Base-by-base conservation (phyloP, 495 filamentous ascomycete species). In the Penicillium maclennaniae region DNA sequence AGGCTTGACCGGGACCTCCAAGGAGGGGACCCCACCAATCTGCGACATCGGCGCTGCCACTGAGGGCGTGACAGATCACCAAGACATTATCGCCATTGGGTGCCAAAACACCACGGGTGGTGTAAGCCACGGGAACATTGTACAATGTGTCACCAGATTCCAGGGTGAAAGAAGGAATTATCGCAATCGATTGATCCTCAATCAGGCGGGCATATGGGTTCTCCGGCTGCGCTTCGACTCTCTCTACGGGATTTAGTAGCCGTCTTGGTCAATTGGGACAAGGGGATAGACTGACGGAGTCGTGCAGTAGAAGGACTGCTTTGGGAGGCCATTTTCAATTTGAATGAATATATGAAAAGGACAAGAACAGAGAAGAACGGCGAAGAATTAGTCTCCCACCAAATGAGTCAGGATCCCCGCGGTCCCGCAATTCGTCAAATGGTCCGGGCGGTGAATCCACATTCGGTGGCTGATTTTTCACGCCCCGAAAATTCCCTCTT, bases 21-120 rank as follows among this genome's bases (percentile, higher is more conserved):
- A 97, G 82, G 19, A 98, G 79, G 16, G 93, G 93, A 7, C 93
- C 93, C 93, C 93, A 98, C 93, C 93, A 98, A 73, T 98, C 93
- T 53, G 83, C 82, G 25, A 97, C 93, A 74, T 98, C 93, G 49
- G 93, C 91, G 59, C 92, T 96, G 45, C 93, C 93, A 34, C 93
- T 96, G 58, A 98, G 72, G 38, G 93, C 93, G 74, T 98, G 93
- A 70, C 93, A 98, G 59, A 98, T 95, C 46, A 98, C 87, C 84
- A 98, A 85, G 49, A 80, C 90, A 83, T 98, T 98, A 75, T 96
- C 88, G 39, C 81, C 75, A 27, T 82, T 72, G 20, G 87, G 78
- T 0, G 88, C 87, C 20, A 98, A 79, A 45, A 77, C 76, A 55
- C 93, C 93, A 43, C 86, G 80, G 0, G 87, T 90, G 54, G 89